A percentile compares a stretch with the other conserved stretches of the same genome.
Evolutionary conservation across 208 protist species (phyloP).

Genomic region (Acanthamoeba sp.): DNA sequence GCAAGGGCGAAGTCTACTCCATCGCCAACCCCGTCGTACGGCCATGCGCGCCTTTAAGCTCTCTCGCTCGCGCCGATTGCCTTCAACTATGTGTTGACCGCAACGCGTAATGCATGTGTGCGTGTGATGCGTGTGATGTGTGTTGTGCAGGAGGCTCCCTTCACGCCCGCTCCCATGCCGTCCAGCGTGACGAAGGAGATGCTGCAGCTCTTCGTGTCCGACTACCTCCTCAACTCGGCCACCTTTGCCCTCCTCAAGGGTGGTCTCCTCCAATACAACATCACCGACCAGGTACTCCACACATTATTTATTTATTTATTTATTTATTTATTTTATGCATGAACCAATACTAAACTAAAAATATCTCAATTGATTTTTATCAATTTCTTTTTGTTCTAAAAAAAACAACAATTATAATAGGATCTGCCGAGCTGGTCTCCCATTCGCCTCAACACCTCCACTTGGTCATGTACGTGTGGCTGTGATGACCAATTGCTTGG

Average conservation of each 20-base stretch:
- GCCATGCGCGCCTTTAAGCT: no score
- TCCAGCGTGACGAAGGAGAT: not conserved
- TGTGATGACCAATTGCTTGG: no score
- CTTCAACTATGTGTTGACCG: no score
- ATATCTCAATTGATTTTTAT: not conserved
- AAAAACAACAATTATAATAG: no score
- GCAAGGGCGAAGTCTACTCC: slow-evolving; percentile 1
- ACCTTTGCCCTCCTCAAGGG: not conserved
- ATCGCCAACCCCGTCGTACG: not conserved
- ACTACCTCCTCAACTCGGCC: slow-evolving; percentile 48
- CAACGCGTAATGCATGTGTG: no score
- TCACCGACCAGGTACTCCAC: slow-evolving; percentile 18
- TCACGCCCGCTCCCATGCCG: not conserved
- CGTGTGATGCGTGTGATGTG: no score
- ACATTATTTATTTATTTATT: no score
- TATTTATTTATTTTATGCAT: no score
- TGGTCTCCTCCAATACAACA: slow-evolving; percentile 5
- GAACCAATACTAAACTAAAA: not conserved
- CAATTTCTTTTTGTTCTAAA: not conserved
- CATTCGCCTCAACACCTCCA: slow-evolving; percentile 50
- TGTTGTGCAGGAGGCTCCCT: slow-evolving; percentile 2
- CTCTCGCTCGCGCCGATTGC: no score
- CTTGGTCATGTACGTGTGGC: slow-evolving; percentile 7
- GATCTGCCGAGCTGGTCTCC: slow-evolving; percentile 8
- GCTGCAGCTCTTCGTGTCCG: slow-evolving; percentile 3